A percentile compares a stretch with the other conserved stretches of the same genome.
phyloP scores from a whole-genome alignment of 176 grass and related monocot species.

The Eleusine coracana region DNA sequence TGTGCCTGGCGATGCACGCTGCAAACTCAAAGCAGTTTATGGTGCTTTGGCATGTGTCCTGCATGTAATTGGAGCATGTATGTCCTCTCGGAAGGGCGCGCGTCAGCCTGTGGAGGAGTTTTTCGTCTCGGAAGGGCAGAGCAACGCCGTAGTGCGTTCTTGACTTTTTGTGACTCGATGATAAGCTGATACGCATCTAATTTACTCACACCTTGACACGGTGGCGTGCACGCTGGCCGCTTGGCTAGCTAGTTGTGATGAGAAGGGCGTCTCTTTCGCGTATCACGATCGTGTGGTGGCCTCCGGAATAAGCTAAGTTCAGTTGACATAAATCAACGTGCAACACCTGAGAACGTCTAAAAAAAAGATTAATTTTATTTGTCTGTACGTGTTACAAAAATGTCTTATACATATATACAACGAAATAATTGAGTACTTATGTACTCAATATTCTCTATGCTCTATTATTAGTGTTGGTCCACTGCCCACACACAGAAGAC shows the following conservation, averaged over 20 bases:
- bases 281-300: neutral
- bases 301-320: neutral
- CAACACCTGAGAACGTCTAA: neutral
- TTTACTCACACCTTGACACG: neutral
- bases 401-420: too few species aligned
- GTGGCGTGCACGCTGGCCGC: slow-evolving; percentile 20
- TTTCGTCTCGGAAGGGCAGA: neutral
- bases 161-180: neutral
- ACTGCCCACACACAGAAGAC: neutral
- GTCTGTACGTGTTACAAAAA: too few species aligned
- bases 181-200: slow-evolving; percentile 57
- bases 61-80: too few species aligned
- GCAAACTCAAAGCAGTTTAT: too few species aligned
- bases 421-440: too few species aligned
- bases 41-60: too few species aligned
- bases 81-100: too few species aligned
- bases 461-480: slow-evolving; percentile 17
- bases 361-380: neutral
- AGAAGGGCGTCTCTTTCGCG: neutral
- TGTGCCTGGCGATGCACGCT: too few species aligned
- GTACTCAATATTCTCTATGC: neutral
- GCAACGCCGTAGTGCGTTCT: slow-evolving; percentile 30
- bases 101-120: too few species aligned
- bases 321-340: neutral
- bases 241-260: neutral